Evolutionary conservation across 352 stramenopile genomes (phyloP).

Genomic region (Saprolegnia parasitica): DNA sequence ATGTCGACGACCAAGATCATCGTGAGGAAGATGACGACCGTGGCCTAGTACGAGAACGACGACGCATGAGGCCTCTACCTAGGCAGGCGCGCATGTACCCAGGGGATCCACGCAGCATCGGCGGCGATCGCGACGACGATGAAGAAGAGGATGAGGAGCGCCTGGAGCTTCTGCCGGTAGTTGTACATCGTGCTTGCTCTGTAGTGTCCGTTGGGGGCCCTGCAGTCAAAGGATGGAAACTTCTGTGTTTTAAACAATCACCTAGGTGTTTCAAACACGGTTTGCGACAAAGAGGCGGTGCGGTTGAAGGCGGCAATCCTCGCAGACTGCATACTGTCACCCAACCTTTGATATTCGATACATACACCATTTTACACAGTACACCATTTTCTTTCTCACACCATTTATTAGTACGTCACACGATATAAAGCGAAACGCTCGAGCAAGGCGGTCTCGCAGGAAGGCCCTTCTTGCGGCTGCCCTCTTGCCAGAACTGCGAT

Average conservation of each 20-base stretch:
- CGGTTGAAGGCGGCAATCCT: background rate
- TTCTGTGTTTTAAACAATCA: slow-evolving; percentile 24
- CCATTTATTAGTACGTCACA: no score
- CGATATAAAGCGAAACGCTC: no score
- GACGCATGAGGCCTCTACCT: background rate
- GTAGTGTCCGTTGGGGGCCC: background rate
- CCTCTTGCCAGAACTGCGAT: no score
- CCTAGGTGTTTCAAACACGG: background rate
- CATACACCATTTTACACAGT: no score
- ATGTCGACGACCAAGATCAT: slow-evolving; percentile 70
- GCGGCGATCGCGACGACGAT: slow-evolving; percentile 75
- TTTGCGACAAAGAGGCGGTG: background rate
- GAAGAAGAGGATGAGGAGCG: slow-evolving; percentile 79
- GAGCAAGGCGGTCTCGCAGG: no score
- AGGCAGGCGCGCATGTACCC: slow-evolving; percentile 37
- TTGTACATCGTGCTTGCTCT: slow-evolving; percentile 56
- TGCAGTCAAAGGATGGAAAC: slow-evolving; percentile 11
- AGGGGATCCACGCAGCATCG: slow-evolving; percentile 73
- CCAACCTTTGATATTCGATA: no score
- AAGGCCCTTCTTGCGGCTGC: no score
- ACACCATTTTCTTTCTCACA: no score
- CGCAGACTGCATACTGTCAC: no score
- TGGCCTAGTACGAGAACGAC: slow-evolving; percentile 39
- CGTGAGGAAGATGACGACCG: slow-evolving; percentile 66
- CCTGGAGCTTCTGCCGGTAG: slow-evolving; percentile 69